Percentiles rank a stretch among this genome's conserved stretches.
These are phyloP conservation scores for Blastocystis sp. DNA, from an alignment of 352 stramenopile genomes.

Conservation along the genomic window DNA sequence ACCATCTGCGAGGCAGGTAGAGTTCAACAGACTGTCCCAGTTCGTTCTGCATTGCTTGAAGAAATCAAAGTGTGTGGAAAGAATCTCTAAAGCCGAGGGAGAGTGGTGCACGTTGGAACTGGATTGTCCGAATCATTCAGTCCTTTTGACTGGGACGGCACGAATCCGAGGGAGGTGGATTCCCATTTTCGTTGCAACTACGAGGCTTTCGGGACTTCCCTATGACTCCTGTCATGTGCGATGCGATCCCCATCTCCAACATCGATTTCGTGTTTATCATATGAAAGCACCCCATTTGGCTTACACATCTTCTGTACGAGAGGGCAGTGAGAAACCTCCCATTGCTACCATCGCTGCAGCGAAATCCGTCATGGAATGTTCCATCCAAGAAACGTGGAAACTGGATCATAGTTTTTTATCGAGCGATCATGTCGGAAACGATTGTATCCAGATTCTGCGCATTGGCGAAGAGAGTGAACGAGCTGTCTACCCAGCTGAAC, in stretches of 20 bases:
- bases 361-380: background rate
- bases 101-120: background rate
- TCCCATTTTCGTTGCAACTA: too few relatives aligned
- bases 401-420: constrained; percentile 1
- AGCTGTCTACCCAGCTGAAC: constrained; percentile 58
- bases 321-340: too few relatives aligned
- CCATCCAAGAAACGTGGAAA: background rate
- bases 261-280: too few relatives aligned
- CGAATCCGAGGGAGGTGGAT: background rate
- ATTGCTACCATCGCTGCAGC: too few relatives aligned
- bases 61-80: constrained; percentile 38
- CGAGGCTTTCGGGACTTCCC: too few relatives aligned
- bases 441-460: constrained; percentile 63
- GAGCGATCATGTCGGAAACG: constrained; percentile 45
- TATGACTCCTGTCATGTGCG: too few relatives aligned
- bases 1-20: constrained; percentile 68
- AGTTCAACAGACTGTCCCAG: constrained; percentile 60
- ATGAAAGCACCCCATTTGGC: too few relatives aligned
- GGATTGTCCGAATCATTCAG: background rate
- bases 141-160: background rate
- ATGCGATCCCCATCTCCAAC: too few relatives aligned
- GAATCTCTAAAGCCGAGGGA: background rate
- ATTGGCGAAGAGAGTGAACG: constrained; percentile 50
- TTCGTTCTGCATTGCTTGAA: constrained; percentile 59
- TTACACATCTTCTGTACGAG: too few relatives aligned